Evolutionary conservation across 2,329 filamentous ascomycete species (phyloP), one percentile per base, ranked within the genome.

Genomic region (Fusarium coffeatum): DNA sequence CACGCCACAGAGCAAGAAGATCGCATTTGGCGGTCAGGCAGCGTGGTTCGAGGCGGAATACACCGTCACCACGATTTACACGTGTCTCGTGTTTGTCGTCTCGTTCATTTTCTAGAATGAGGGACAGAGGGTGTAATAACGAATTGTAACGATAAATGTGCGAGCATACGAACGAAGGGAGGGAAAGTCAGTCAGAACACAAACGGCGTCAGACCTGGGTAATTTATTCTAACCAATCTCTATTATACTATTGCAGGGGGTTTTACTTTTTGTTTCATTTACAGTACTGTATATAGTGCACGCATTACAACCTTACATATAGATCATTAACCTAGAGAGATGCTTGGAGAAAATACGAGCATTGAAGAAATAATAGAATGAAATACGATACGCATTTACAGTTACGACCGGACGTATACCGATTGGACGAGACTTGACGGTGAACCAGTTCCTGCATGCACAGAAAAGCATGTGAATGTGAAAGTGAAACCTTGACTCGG

Each of bases 1-100:
- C 7, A 83, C 84, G 0, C 78, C 79, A 7, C 69, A 79, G 69
- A 85, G 83, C 79, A 87, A 87, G 80, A 86, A 86, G 78, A 85
- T 85, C 72, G 83, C 85, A 3, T 87, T 86, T 71, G 83, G 83
- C 50, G 83, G 81, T 32, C 84, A 86, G 76, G 84, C 84, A 11
- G 84, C 84, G 20, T 87, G 84, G 81, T 88, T 87, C 73, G 87
- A 88, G 77, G 67, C 87, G 46, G 84, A 88, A 78, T 84, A 87
- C 73, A 85, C 82, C 5, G 61, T 83, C 5, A 82, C 85, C 10
- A 88, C 86, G 1, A 66, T 78, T 6, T 88, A 82, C 71, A 88
- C 86, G 4, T 74, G 79, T 34, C 66, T 86, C 55, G 75, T 87
- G 56, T 88, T 88, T 72, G 82, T 84, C 25, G 78, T 69, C 13